phyloP scores from a whole-genome alignment of 768 basidiomycete species.

The Amanita inopinata region DNA sequence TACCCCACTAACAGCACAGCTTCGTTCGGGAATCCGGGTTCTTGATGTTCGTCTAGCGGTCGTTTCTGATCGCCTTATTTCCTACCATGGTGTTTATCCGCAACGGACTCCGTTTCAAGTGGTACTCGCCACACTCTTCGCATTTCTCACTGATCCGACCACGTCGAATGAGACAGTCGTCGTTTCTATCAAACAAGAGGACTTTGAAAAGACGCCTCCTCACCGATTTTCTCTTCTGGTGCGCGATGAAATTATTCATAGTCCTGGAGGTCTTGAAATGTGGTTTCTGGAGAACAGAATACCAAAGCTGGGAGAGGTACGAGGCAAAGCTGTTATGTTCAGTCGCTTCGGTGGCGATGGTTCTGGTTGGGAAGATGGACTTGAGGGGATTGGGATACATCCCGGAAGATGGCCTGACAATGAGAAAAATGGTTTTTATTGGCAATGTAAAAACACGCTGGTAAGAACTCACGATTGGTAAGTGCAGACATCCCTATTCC shows the following conservation, averaged over 20 bases:
- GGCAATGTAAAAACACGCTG: slow-evolving; percentile 61
- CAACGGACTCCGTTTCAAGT: slow-evolving; percentile 57
- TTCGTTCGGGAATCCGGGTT: slow-evolving; percentile 70
- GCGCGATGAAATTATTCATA: slow-evolving; percentile 47
- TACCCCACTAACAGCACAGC: slow-evolving; percentile 57
- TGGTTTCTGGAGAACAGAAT: slow-evolving; percentile 82
- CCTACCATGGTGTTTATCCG: slow-evolving; percentile 74
- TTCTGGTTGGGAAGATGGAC: slow-evolving; percentile 56
- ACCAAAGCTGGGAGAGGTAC: slow-evolving; percentile 72
- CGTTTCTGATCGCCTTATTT: slow-evolving; percentile 49
- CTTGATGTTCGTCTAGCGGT: slow-evolving; percentile 76
- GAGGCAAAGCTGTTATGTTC: slow-evolving; percentile 79
- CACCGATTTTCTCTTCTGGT: slow-evolving; percentile 55
- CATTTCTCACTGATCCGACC: slow-evolving; percentile 49
- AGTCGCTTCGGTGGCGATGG: slow-evolving; percentile 75
- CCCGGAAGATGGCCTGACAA: slow-evolving; percentile 84
- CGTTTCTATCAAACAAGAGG: slow-evolving; percentile 88
- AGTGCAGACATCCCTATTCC: slow-evolving; percentile 3
- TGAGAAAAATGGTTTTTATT: slow-evolving; percentile 59
- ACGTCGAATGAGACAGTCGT: slow-evolving; percentile 68
- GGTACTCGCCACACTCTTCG: slow-evolving; percentile 51
- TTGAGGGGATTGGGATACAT: slow-evolving; percentile 78
- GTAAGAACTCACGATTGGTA: slow-evolving; percentile 86
- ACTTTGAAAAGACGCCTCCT: slow-evolving; percentile 37
- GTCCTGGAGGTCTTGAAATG: slow-evolving; percentile 47